Base-by-base conservation (phyloP, 1,139 yeast species). In the Suhomyces bolitotheri region DNA sequence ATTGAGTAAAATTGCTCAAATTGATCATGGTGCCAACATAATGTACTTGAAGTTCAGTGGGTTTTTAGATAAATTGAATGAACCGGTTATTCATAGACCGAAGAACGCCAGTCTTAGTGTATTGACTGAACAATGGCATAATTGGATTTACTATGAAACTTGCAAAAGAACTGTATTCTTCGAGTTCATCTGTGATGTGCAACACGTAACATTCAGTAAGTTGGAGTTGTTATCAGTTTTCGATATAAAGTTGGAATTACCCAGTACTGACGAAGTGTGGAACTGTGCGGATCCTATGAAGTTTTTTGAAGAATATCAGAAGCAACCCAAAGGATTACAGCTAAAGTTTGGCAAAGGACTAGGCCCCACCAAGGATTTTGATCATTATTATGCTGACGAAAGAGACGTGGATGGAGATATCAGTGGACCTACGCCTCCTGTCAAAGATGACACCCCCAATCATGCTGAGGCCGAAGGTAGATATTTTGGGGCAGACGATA, bases 1-100 rank as follows among this genome's bases (percentile, higher is more conserved):
- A n/a, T 16, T 25, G 4, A 25, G 28, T 12, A 25, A 11, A 25
- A 25, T 25, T n/a, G 16, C 28, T 10, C 28, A 25, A 16, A 25
- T 25, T 25, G 28, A 25, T 16, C 28, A 25, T 16, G 28, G 28
- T 25, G 28, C 28, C 16, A 25, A 25, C 16, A 25, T 25, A 8
- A 25, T 25, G 28, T 25, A 25, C n/a, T 4, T 25, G 28, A 25
- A 25, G 21, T 25, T 25, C 13, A 25, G 28, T 16, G 28, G 28
- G 7, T 25, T 25, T 16, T n/a, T 25, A 6, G 28, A 25, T 6
- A 25, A 25, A 11, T 25, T 25, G 20, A 25, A 16, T n/a, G 28
- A 25, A 10, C 28, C 28, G 5, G 6, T 16, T 4, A 25, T 25
- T 16, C 9, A 15, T 10, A 8, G 21, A 8, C 28, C 28, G 3